Percentiles rank a stretch among this genome's conserved stretches.
These are phyloP conservation scores for Naganishia randhawae DNA, from an alignment of 768 basidiomycete species.

Conservation along the genomic window DNA sequence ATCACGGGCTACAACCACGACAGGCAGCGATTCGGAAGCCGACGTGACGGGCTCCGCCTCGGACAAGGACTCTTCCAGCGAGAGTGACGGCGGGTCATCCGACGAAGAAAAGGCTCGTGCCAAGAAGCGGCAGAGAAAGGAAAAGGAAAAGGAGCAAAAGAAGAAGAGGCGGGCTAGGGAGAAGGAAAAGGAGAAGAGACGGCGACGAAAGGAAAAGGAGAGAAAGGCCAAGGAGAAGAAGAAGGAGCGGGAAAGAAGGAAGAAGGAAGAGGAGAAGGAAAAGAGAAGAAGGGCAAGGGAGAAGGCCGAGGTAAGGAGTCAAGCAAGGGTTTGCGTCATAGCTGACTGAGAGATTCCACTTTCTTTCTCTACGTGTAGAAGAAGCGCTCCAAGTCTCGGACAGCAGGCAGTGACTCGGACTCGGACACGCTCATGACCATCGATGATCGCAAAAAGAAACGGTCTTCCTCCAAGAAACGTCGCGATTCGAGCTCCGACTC, in stretches of 20 bases:
- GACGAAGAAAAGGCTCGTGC: conserved; percentile 16
- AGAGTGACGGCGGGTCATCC: not conserved
- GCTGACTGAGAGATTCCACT: not conserved
- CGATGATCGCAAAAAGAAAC: conserved; percentile 25
- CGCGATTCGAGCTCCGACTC: conserved; percentile 21
- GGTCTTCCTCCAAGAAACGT: conserved; percentile 19
- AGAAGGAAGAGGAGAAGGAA: conserved; percentile 24
- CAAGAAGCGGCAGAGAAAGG: conserved; percentile 7
- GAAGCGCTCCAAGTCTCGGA: conserved; percentile 22
- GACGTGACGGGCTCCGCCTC: not conserved
- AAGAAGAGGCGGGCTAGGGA: not conserved
- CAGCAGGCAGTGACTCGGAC: conserved; percentile 21
- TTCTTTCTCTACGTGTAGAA: not conserved
- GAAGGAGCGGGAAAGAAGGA: conserved; percentile 21
- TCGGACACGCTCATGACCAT: conserved; percentile 16
- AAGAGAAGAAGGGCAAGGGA: conserved; percentile 6
- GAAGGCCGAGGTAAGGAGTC: conserved; percentile 4
- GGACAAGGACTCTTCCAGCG: not conserved
- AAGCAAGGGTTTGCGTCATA: not conserved
- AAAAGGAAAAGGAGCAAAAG: conserved; percentile 15
- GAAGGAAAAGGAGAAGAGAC: conserved; percentile 23
- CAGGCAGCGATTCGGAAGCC: conserved; percentile 9
- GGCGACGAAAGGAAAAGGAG: conserved; percentile 23
- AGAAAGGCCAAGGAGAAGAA: conserved; percentile 16
- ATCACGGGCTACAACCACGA: conserved; percentile 2